A percentile compares a stretch with the other conserved stretches of the same genome.
Conservation (phyloP, 2,329 filamentous ascomycete species). For the Apiospora aurea region DNA sequence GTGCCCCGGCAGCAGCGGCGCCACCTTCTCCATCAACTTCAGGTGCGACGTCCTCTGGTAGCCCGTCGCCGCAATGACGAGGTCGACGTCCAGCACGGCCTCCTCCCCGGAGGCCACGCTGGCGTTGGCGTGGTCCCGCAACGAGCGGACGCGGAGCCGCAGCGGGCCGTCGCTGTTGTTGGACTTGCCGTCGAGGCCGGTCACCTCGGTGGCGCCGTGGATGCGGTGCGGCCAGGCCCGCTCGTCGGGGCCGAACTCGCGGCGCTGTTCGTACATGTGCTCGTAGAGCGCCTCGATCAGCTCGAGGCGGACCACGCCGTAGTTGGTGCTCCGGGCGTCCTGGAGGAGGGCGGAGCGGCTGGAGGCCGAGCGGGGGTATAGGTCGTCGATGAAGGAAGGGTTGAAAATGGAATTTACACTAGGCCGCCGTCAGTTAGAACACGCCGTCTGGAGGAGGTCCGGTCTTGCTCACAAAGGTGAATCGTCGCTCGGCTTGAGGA, state of each 20-base stretch:
- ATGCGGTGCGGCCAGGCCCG: constrained; percentile 84
- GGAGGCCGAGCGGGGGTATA: constrained; percentile 72
- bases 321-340: constrained; percentile 86
- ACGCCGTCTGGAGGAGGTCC: background rate
- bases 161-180: constrained; percentile 55
- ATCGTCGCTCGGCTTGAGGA: constrained; percentile 90
- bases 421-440: constrained; percentile 47
- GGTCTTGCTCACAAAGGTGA: constrained; percentile 80
- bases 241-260: constrained; percentile 73
- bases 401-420: constrained; percentile 96
- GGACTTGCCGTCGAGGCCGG: constrained; percentile 61
- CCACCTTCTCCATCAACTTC: constrained; percentile 73
- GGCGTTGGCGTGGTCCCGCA: constrained; percentile 42
- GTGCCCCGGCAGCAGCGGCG: constrained; percentile 66
- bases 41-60: constrained; percentile 83
- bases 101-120: constrained; percentile 41
- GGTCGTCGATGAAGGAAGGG: constrained; percentile 79
- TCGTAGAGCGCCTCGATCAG: constrained; percentile 90
- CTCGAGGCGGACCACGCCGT: constrained; percentile 90
- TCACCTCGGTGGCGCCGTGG: constrained; percentile 71
- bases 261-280: constrained; percentile 83
- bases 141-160: constrained; percentile 65
- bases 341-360: constrained; percentile 67
- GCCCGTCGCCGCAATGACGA: constrained; percentile 86
- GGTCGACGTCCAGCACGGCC: constrained; percentile 77